phyloP scores from a whole-genome alignment of 2,329 filamentous ascomycete genomes.

The Sphaerulina populicola region DNA sequence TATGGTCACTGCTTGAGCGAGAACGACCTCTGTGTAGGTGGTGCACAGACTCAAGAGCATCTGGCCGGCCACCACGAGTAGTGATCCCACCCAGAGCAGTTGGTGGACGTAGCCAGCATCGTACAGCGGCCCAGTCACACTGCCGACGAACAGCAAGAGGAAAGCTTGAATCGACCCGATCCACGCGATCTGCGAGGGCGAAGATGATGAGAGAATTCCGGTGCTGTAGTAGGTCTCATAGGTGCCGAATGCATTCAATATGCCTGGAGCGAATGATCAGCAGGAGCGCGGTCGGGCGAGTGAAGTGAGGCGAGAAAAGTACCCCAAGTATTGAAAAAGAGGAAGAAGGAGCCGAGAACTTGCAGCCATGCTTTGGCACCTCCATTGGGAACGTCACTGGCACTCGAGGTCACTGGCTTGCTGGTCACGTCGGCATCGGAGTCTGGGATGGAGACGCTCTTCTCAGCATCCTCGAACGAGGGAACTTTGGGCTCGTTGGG shows the following conservation, averaged over 20 bases:
- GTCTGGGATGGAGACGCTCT: neutral
- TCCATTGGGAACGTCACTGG: conserved; percentile 32
- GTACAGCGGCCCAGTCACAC: conserved; percentile 5
- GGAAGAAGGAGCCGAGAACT: conserved; percentile 38
- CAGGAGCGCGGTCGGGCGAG: neutral
- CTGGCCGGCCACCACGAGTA: conserved; percentile 9
- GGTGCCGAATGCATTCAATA: conserved; percentile 37
- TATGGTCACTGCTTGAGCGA: conserved; percentile 10
- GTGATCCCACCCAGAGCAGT: conserved; percentile 2
- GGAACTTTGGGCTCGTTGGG: neutral
- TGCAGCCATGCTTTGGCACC: conserved; percentile 41
- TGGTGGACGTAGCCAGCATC: conserved; percentile 11
- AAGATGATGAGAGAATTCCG: neutral
- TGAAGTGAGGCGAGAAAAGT: neutral
- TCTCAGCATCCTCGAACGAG: neutral
- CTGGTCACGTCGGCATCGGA: neutral
- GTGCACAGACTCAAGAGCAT: conserved; percentile 11
- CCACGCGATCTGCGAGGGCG: conserved; percentile 38
- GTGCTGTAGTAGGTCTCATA: conserved; percentile 42
- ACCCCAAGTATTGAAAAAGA: conserved; percentile 41
- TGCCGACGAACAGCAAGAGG: conserved; percentile 39
- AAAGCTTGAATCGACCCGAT: conserved; percentile 45
- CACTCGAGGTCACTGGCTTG: neutral
- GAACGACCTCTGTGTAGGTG: conserved; percentile 8
- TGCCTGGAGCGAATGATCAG: neutral